These are phyloP conservation scores for Penicillium ucsense DNA, from an alignment of 495 filamentous ascomycete genomes.

Conservation along the genomic window DNA sequence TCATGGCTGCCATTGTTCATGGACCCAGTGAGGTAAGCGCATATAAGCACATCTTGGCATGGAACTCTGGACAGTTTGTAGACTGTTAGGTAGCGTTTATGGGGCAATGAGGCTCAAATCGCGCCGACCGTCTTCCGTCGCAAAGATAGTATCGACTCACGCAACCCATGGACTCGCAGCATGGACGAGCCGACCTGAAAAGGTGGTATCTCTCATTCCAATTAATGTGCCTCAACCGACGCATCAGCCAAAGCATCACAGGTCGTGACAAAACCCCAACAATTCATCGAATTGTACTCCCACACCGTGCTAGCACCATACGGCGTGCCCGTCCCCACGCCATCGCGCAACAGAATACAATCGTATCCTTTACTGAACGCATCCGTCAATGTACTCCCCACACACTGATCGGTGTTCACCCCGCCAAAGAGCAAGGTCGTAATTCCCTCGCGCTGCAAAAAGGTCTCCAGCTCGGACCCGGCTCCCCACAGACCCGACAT, in stretches of 20 bases:
- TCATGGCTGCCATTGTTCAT: too few relatives aligned
- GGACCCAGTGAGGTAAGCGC: too few relatives aligned
- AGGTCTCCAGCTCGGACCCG: slow-evolving; percentile 19
- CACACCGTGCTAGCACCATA: slow-evolving; percentile 27
- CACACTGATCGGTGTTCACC: slow-evolving; percentile 54
- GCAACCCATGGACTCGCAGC: too few relatives aligned
- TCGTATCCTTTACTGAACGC: slow-evolving; percentile 27
- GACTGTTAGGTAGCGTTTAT: too few relatives aligned
- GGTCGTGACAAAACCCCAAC: slow-evolving; percentile 30
- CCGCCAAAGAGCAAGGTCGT: slow-evolving; percentile 44
- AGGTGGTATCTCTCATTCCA: background rate
- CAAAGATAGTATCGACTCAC: too few relatives aligned
- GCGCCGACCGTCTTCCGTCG: background rate
- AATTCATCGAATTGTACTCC: slow-evolving; percentile 32
- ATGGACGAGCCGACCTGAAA: background rate
- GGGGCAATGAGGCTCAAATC: too few relatives aligned
- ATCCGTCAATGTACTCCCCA: slow-evolving; percentile 44
- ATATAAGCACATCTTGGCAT: too few relatives aligned
- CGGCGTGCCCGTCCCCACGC: slow-evolving; percentile 40
- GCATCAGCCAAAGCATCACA: slow-evolving; percentile 20
- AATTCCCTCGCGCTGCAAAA: slow-evolving; percentile 31
- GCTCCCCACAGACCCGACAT: slow-evolving; percentile 46
- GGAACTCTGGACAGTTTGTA: too few relatives aligned
- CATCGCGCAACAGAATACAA: slow-evolving; percentile 45
- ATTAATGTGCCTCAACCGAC: background rate